A percentile compares a stretch with the other conserved stretches of the same genome.
Evolutionary conservation across 352 stramenopile genomes (phyloP).

Genomic region (Pythium oligandrum): DNA sequence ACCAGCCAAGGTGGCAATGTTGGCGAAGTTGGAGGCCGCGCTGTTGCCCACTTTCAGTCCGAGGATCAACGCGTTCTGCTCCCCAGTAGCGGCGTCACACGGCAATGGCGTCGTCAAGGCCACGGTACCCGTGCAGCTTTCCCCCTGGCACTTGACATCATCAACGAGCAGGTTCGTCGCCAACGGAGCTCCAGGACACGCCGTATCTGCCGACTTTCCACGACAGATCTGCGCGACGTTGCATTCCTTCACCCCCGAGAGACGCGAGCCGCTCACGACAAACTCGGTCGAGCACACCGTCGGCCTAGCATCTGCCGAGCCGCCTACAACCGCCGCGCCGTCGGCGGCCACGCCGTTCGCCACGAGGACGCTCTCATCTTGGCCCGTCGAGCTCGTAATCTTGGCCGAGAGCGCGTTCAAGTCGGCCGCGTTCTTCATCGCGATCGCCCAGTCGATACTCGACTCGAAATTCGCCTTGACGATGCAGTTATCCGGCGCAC

Average conservation of each 20-base stretch:
- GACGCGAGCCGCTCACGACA: slow-evolving; percentile 36
- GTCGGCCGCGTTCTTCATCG: slow-evolving; percentile 30
- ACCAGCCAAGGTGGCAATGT: slow-evolving; percentile 39
- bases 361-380: slow-evolving; percentile 40
- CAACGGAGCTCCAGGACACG: slow-evolving; percentile 35
- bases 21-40: slow-evolving; percentile 35
- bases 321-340: slow-evolving; percentile 26
- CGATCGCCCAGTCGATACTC: slow-evolving; percentile 65
- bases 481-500: slow-evolving; percentile 36
- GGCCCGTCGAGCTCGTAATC: slow-evolving; percentile 26
- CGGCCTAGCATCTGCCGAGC: slow-evolving; percentile 10
- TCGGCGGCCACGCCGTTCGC: slow-evolving; percentile 31
- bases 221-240: slow-evolving; percentile 56
- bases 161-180: slow-evolving; percentile 25
- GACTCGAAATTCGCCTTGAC: slow-evolving; percentile 45
- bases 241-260: slow-evolving; percentile 49
- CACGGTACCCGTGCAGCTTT: slow-evolving; percentile 50
- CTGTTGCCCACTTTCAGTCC: slow-evolving; percentile 47
- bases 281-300: slow-evolving; percentile 52
- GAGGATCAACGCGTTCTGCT: slow-evolving; percentile 37
- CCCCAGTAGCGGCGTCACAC: slow-evolving; percentile 33
- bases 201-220: slow-evolving; percentile 33
- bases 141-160: slow-evolving; percentile 33
- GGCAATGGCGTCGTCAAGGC: slow-evolving; percentile 32
- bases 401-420: slow-evolving; percentile 50